Conservation (phyloP, 352 stramenopile species). For the Phytophthora aleatoria region DNA sequence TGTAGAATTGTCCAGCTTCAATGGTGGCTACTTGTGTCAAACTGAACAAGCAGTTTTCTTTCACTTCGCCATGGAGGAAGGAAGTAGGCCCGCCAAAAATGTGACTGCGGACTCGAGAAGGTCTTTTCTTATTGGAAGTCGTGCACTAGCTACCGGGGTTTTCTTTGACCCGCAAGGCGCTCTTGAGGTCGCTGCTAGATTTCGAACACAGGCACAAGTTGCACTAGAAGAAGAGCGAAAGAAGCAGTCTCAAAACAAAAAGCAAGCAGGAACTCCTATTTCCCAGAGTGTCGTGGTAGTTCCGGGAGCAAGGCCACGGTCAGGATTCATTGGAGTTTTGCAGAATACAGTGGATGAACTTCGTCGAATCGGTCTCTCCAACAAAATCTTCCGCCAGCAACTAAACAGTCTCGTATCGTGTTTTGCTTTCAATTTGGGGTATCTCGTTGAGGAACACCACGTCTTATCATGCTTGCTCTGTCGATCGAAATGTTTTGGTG, state of each 20-base stretch:
- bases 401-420: slow-evolving; percentile 19
- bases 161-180: slow-evolving; percentile 33
- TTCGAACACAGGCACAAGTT: slow-evolving; percentile 8
- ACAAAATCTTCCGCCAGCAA: slow-evolving; percentile 13
- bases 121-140: slow-evolving; percentile 40
- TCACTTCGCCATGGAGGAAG: slow-evolving; percentile 34
- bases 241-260: slow-evolving; percentile 16
- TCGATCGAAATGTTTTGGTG: slow-evolving; percentile 2
- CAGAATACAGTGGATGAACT: slow-evolving; percentile 13
- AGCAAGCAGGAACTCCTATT: slow-evolving; percentile 1
- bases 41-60: slow-evolving; percentile 47
- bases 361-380: slow-evolving; percentile 11
- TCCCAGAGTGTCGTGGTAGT: not conserved
- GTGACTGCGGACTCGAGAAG: slow-evolving; percentile 7
- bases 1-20: not conserved
- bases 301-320: not conserved
- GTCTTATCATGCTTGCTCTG: slow-evolving; percentile 13
- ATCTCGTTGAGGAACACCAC: slow-evolving; percentile 20
- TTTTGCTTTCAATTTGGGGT: slow-evolving; percentile 28
- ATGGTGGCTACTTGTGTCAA: slow-evolving; percentile 11
- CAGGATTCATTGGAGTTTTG: slow-evolving; percentile 21
- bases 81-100: slow-evolving; percentile 2
- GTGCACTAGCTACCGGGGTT: slow-evolving; percentile 29
- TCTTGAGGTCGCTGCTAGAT: slow-evolving; percentile 27
- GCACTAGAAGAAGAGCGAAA: slow-evolving; percentile 7